A percentile compares a stretch with the other conserved stretches of the same genome.
These are phyloP conservation scores for Komagataella pseudopastoris DNA, from an alignment of 805 yeast genomes.

Conservation along the genomic window DNA sequence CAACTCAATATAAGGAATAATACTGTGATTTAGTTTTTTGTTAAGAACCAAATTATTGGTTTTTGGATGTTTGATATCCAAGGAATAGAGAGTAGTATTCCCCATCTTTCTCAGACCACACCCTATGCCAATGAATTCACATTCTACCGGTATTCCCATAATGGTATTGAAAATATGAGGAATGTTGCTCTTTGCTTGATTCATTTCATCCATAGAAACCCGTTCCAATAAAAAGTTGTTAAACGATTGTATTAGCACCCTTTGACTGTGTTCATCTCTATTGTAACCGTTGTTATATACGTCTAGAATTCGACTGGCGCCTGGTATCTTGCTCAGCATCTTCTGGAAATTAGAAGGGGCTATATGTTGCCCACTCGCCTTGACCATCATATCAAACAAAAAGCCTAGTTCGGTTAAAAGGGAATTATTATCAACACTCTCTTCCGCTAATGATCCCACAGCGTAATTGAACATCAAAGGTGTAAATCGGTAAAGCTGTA, in stretches of 20 bases:
- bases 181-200: constrained; percentile 11
- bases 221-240: constrained; percentile 44
- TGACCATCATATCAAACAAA: constrained; percentile 79
- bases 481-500: constrained; percentile 70
- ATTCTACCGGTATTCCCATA: constrained; percentile 29
- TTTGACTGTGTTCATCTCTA: constrained; percentile 28
- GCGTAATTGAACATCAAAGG: constrained; percentile 61
- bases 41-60: not conserved
- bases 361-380: constrained; percentile 68
- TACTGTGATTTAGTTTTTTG: constrained; percentile 17
- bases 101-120: constrained; percentile 18
- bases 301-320: constrained; percentile 39
- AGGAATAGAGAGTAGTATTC: constrained; percentile 12
- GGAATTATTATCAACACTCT: constrained; percentile 31
- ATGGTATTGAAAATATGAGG: constrained; percentile 13
- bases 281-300: constrained; percentile 34
- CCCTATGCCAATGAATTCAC: constrained; percentile 24
- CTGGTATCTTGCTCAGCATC: constrained; percentile 30
- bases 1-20: constrained; percentile 47
- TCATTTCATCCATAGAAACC: constrained; percentile 34
- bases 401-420: constrained; percentile 77
- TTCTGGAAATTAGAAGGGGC: constrained; percentile 70
- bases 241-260: constrained; percentile 36
- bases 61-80: not conserved
- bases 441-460: constrained; percentile 39